Percentiles rank a stretch among this genome's conserved stretches.
phyloP scores from a whole-genome alignment of 768 basidiomycete genomes.

The Russula abietina region DNA sequence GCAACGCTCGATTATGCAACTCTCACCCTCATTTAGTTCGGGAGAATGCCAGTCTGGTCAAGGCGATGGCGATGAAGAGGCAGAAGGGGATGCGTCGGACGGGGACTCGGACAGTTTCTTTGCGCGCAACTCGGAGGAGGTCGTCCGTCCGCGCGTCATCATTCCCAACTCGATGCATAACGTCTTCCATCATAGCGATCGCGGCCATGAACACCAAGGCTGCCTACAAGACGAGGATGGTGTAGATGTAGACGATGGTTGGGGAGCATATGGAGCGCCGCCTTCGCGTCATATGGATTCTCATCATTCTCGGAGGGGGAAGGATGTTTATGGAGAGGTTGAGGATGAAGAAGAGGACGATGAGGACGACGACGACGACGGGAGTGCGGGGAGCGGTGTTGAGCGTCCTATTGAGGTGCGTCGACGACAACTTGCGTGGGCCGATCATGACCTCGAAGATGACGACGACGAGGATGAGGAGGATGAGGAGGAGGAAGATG shows the following conservation, averaged over 20 bases:
- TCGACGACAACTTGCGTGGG: slow-evolving; percentile 20
- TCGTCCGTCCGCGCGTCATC: slow-evolving; percentile 1
- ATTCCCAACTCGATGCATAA: not conserved
- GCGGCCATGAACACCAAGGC: not conserved
- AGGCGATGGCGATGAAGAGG: not conserved
- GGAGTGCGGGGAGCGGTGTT: not conserved
- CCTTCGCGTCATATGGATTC: not conserved
- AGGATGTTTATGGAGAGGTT: not conserved
- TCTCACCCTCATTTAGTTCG: slow-evolving; percentile 18
- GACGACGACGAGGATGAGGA: slow-evolving; percentile 2
- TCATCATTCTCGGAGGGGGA: not conserved
- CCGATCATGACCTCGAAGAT: slow-evolving; percentile 9
- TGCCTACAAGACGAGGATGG: not conserved
- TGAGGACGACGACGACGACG: slow-evolving; percentile 1
- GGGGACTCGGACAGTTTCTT: slow-evolving; percentile 26
- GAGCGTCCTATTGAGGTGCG: slow-evolving; percentile 23
- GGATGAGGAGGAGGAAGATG: not conserved
- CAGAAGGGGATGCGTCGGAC: slow-evolving; percentile 1
- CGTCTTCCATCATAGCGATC: not conserved
- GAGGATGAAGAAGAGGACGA: not conserved
- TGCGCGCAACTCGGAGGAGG: slow-evolving; percentile 24
- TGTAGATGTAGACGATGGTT: not conserved
- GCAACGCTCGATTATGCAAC: slow-evolving; percentile 17
- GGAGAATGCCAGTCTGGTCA: slow-evolving; percentile 6
- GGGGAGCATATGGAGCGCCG: not conserved